phyloP scores from a whole-genome alignment of 2,329 filamentous ascomycete genomes.

The Stemphylium vesicarium region DNA sequence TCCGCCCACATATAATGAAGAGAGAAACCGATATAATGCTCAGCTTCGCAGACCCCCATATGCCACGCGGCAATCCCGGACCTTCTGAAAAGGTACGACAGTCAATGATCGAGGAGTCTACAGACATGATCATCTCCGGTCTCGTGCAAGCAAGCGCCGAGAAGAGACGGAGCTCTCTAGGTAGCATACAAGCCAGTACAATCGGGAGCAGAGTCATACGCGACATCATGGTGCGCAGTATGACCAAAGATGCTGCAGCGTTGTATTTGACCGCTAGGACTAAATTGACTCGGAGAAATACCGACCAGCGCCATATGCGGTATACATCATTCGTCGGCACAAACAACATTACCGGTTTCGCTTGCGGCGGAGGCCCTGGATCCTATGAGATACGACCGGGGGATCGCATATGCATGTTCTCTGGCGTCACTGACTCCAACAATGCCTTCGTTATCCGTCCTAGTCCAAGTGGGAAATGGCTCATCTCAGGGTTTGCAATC shows the following conservation, averaged over 20 bases:
- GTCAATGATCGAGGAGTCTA: slow-evolving; percentile 9
- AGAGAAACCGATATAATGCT: not conserved
- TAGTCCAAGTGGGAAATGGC: slow-evolving; percentile 5
- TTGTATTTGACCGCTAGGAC: not conserved
- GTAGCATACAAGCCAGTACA: not conserved
- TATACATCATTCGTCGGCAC: slow-evolving; percentile 19
- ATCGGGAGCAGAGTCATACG: slow-evolving; percentile 5
- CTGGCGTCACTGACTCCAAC: slow-evolving; percentile 12
- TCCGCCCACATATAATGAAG: not conserved
- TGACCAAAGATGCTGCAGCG: slow-evolving; percentile 1
- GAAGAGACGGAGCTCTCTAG: not conserved
- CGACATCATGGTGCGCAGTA: slow-evolving; percentile 7
- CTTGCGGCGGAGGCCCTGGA: slow-evolving; percentile 7
- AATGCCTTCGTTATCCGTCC: slow-evolving; percentile 14
- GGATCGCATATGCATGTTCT: slow-evolving; percentile 18
- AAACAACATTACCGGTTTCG: slow-evolving; percentile 16
- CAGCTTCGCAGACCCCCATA: slow-evolving; percentile 14
- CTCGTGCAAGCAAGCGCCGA: not conserved
- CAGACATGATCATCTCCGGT: slow-evolving; percentile 8
- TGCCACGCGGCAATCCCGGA: slow-evolving; percentile 7
- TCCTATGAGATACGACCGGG: slow-evolving; percentile 6
- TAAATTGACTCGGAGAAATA: slow-evolving; percentile 5
- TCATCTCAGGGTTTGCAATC: slow-evolving; percentile 16
- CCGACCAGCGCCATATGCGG: slow-evolving; percentile 2
- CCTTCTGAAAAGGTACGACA: slow-evolving; percentile 12